A percentile compares a stretch with the other conserved stretches of the same genome.
Conservation (phyloP, 2,329 filamentous ascomycete genomes). For the Colletotrichum phormii region DNA sequence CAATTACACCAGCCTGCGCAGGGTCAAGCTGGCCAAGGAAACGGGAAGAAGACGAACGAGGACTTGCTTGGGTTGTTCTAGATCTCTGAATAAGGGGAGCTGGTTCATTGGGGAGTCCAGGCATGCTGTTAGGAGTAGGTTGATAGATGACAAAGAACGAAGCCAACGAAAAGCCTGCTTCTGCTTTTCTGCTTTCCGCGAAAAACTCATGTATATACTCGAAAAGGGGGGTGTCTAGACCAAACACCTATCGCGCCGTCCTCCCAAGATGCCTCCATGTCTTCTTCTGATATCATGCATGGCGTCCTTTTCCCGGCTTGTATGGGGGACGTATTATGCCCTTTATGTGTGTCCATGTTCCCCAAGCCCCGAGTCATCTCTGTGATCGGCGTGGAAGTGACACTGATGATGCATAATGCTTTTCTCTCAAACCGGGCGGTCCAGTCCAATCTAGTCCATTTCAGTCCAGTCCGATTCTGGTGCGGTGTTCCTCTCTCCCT, state of each 20-base stretch:
- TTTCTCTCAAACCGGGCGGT: neutral
- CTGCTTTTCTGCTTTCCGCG: conserved; percentile 7
- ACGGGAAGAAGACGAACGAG: conserved; percentile 68
- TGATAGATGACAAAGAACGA: conserved; percentile 37
- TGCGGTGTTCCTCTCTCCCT: neutral
- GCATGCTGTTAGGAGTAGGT: conserved; percentile 37
- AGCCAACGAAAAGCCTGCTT: conserved; percentile 36
- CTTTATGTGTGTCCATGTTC: neutral
- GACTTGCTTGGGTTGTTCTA: conserved; percentile 65
- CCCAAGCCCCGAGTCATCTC: neutral
- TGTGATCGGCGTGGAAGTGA: neutral
- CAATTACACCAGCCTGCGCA: conserved; percentile 59
- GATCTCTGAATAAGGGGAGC: conserved; percentile 30
- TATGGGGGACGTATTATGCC: neutral
- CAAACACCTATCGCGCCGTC: conserved; percentile 25
- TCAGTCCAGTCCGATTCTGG: neutral
- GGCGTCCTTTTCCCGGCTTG: neutral
- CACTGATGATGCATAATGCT: neutral
- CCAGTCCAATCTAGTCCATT: neutral
- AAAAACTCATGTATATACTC: conserved; percentile 14
- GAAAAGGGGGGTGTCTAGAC: conserved; percentile 3
- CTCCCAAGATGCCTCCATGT: neutral
- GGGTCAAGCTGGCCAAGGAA: conserved; percentile 47
- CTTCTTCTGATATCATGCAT: neutral
- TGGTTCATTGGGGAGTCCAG: conserved; percentile 31